Percentiles rank a stretch among this genome's conserved stretches.
phyloP scores from a whole-genome alignment of 495 filamentous ascomycete species.

The Gamarada debralockiae region DNA sequence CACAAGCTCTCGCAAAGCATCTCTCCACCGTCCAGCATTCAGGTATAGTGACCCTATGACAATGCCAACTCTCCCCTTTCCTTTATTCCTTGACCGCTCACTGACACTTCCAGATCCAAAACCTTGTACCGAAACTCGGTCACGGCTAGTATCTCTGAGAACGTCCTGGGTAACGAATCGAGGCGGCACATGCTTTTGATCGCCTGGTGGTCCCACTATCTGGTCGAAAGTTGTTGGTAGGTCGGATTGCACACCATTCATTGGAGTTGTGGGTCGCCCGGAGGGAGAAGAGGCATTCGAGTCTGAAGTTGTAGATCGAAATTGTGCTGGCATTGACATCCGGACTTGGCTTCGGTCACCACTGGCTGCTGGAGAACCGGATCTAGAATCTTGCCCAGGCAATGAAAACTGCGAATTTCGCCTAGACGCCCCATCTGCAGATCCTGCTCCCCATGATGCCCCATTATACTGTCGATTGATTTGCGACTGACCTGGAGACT shows the following conservation, averaged over 20 bases:
- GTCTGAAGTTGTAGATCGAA: conserved; percentile 38
- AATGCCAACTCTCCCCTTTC: conserved; percentile 75
- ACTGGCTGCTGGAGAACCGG: conserved; percentile 43
- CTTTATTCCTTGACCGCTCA: conserved; percentile 77
- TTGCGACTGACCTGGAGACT: conserved; percentile 60
- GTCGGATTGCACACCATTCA: conserved; percentile 27
- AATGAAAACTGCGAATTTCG: conserved; percentile 52
- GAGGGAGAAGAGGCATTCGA: conserved; percentile 27
- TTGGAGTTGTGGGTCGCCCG: conserved; percentile 39
- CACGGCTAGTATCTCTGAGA: conserved; percentile 53
- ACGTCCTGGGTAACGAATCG: conserved; percentile 18
- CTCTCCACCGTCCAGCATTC: conserved; percentile 81
- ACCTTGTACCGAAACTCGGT: conserved; percentile 78
- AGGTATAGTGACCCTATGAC: conserved; percentile 85
- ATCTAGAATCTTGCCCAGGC: conserved; percentile 33
- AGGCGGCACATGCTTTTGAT: conserved; percentile 27
- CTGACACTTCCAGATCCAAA: conserved; percentile 69
- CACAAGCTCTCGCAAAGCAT: conserved; percentile 80
- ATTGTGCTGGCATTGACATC: conserved; percentile 75
- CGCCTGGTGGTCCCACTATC: conserved; percentile 42
- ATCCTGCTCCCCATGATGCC: conserved; percentile 30
- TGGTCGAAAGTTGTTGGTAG: conserved; percentile 73
- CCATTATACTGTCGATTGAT: conserved; percentile 30
- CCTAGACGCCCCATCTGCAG: conserved; percentile 33
- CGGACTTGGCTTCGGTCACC: conserved; percentile 50